Evolutionary conservation across 2,329 filamentous ascomycete species (phyloP).

Genomic region (Aureobasidium sp.): DNA sequence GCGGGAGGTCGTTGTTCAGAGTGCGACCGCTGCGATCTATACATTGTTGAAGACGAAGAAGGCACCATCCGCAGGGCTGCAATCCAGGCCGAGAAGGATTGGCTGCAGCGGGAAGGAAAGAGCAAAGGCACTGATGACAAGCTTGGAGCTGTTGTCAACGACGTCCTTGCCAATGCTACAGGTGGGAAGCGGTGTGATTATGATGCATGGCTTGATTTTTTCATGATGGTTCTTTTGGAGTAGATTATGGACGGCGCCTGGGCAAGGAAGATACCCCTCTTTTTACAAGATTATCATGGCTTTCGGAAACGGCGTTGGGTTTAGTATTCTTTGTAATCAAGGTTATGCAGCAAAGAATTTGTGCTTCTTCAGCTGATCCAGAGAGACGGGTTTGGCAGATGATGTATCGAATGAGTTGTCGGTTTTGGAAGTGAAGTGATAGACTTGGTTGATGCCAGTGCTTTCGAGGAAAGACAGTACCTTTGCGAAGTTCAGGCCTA

Average conservation of each 20-base stretch:
- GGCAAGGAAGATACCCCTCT: conserved; percentile 6
- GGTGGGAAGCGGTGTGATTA: conserved; percentile 15
- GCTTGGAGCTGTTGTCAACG: conserved; percentile 18
- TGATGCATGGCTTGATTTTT: conserved; percentile 20
- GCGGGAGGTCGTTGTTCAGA: conserved; percentile 67
- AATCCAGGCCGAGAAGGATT: conserved; percentile 36
- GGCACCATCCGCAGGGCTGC: conserved; percentile 33
- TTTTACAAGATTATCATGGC: not conserved
- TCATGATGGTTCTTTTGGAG: conserved; percentile 19
- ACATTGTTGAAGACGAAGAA: conserved; percentile 41
- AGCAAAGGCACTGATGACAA: conserved; percentile 15
- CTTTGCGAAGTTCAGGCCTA: conserved; percentile 73
- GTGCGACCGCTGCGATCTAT: conserved; percentile 55
- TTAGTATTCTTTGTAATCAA: not conserved
- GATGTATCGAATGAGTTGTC: conserved; percentile 10
- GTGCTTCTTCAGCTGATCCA: conserved; percentile 11
- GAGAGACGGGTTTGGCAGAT: not conserved
- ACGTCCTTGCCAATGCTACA: conserved; percentile 18
- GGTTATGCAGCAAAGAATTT: not conserved
- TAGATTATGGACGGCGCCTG: conserved; percentile 8
- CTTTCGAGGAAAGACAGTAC: conserved; percentile 62
- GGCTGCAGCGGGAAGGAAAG: conserved; percentile 34
- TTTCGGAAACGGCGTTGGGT: not conserved
- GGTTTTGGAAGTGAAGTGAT: conserved; percentile 24
- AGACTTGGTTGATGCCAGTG: conserved; percentile 55